Evolutionary conservation across 371 early-diverging fungal genomes (phyloP), one percentile per base, ranked within the genome.

Genomic region (Cokeromyces recurvatus): DNA sequence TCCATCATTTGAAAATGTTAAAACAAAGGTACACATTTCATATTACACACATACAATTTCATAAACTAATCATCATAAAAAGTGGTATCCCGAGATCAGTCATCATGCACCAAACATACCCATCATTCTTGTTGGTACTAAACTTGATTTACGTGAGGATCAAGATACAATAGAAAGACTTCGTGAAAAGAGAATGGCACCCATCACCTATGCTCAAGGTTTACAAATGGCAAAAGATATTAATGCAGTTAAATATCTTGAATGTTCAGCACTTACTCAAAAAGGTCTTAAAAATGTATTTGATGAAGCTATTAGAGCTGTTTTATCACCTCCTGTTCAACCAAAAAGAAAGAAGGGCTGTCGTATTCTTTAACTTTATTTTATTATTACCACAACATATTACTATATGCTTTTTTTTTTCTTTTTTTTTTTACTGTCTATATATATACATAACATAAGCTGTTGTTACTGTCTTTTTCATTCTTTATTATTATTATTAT

Each of bases 281-380:
- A 93, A 92, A 69, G 97, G 97, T 17, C 74, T 97, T 47, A 94
- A 95, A 81, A 91, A 87, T 54, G 96, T 96, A 37, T 99, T 97
- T 83, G 95, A 97, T 66, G 90, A 91, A 55, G 96, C 96, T 38
- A 95, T 95, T 54, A 84, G 95, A 37, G 95, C 96, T 10, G 96
- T 92, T 9, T 72, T 97, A 43, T 72, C 76, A 50, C 89, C 91
- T 27, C 71, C 78, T 19, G 66, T 73, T 57, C 67, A 73, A 43
- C 66, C 70, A 42, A 86, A 70, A 58, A 75, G 72, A 59, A 67
- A 65, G 52, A 89, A 85, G 77, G 77, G 73, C 58, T 90, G 90
- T 72, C 42, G 81, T 35, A 74, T 90, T 52, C 78, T 90, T 49
- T 90, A 84, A 75, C n/a, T n/a, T n/a, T n/a, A 48, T 29, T 32